Evolutionary conservation across 495 filamentous ascomycete genomes (phyloP), one percentile per base, ranked within the genome.

Genomic region (Penicillium alfredii): DNA sequence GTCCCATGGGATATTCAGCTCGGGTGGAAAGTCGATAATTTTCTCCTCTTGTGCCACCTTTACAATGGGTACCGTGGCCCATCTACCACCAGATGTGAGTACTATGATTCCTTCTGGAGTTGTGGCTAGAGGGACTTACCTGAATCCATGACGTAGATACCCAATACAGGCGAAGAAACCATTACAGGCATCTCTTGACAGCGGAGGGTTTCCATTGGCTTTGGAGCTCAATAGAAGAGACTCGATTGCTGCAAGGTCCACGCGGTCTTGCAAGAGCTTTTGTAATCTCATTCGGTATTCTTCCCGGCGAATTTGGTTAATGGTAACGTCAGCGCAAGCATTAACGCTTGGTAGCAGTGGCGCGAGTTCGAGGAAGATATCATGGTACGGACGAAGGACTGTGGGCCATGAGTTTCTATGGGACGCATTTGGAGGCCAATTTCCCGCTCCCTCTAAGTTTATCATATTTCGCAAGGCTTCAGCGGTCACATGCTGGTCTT

Each of bases 51-150:
- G 67, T 17, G 63, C 66, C 13, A 58, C 39, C 6, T 50, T 52
- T 8, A 69, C 63, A 1, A 65, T 58, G 3, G 66, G 67, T 14
- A 68, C 59, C 10, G 50, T 61, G n/a, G 39, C 67, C 67, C 67
- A 71, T 28, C 63, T 64, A 21, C 21, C 11, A 35, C 4, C 23
- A 13, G 4, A n/a, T 33, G 30, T 8, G 16, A 10, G 25, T 5
- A 30, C 17, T 16, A 20, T 33, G 19, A 21, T n/a, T n/a, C n/a
- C n/a, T n/a, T n/a, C n/a, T n/a, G n/a, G n/a, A n/a, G n/a, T n/a
- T n/a, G 13, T 8, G 10, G n/a, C 10, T 8, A 2, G 14, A 16
- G 13, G 3, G 7, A 12, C 27, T 28, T 21, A 53, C 49, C 63
- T 46, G 36, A 60, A 69, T 1, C 58, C 63, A 42, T 69, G 65